Evolutionary conservation across 805 yeast genomes (phyloP), one percentile per base, ranked within the genome.

Genomic region (Zygosaccharomyces gambellarensis): DNA sequence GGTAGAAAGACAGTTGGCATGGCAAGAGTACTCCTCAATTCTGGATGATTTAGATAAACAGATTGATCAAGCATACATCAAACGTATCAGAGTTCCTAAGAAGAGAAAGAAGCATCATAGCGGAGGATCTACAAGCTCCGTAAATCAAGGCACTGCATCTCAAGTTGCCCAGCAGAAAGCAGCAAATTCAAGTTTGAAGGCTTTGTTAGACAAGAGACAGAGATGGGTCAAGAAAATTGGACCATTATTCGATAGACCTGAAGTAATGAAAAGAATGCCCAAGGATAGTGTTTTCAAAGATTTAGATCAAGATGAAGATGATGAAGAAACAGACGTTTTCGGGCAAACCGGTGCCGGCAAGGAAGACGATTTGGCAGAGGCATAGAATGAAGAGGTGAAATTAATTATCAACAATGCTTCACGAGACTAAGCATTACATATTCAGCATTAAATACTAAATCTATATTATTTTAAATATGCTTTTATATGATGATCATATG

Each of bases 11-110:
- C 95, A 87, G 58, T 75, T 94, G 59, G 96, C 97, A 25, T 94
- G 90, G 82, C 97, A 92, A 65, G 99, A 94, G 66, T 94, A 88
- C 66, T 75, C 83, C 50, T 85, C 92, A 10, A 90, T 94, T 46
- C 69, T 90, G 51, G 98, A 94, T 49, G 98, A 94, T 63, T 74
- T 94, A 57, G 97, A 94, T 66, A 94, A 92, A 65, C 99, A 94
- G 69, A 90, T 94, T 32, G 99, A 94, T 64, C 97, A 88, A 66
- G 90, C 95, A 19, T 94, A 90, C 64, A 71, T 86, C 54, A 86
- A 90, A 66, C 75, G 97, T 51, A 77, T 86, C 48, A 81, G 90
- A 58, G 88, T 82, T 6, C 83, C 89, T 49, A 85, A 72, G 54
- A 70, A 67, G 48, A 72, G 71, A 50, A 73, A 73, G 62, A 71